Evolutionary conservation across 352 stramenopile genomes (phyloP).

Genomic region (Globisporangium nagaii): DNA sequence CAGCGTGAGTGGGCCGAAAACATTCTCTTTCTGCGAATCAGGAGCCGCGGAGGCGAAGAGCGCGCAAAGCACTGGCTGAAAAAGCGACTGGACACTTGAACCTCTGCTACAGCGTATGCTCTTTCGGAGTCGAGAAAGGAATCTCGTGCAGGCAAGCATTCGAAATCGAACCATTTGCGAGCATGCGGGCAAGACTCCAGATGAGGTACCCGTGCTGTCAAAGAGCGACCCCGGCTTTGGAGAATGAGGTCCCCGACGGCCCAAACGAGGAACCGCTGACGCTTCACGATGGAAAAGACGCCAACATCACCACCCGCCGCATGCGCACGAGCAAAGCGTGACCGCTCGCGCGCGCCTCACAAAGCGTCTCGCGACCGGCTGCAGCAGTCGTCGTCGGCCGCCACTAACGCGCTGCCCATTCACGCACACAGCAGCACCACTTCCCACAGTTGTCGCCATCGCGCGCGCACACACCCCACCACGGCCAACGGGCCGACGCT

Average conservation of each 20-base stretch:
- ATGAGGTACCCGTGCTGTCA: not conserved
- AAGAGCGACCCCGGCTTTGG: too few relatives aligned
- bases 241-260: too few relatives aligned
- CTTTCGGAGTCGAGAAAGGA: not conserved
- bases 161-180: not conserved
- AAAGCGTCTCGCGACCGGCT: not conserved
- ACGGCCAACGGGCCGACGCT: not conserved
- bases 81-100: not conserved
- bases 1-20: too few relatives aligned
- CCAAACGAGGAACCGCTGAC: too few relatives aligned
- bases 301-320: too few relatives aligned
- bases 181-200: too few relatives aligned
- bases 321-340: not conserved
- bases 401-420: too few relatives aligned
- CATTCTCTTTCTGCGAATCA: too few relatives aligned
- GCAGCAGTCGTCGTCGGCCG: not conserved
- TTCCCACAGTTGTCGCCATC: not conserved
- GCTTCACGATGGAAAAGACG: too few relatives aligned
- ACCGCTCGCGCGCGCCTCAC: not conserved
- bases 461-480: not conserved
- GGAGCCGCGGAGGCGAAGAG: too few relatives aligned
- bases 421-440: too few relatives aligned
- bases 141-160: not conserved
- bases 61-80: too few relatives aligned
- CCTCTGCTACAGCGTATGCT: not conserved